Evolutionary conservation across 306 rosid genomes (phyloP).

Genomic region (Medicago arabica): DNA sequence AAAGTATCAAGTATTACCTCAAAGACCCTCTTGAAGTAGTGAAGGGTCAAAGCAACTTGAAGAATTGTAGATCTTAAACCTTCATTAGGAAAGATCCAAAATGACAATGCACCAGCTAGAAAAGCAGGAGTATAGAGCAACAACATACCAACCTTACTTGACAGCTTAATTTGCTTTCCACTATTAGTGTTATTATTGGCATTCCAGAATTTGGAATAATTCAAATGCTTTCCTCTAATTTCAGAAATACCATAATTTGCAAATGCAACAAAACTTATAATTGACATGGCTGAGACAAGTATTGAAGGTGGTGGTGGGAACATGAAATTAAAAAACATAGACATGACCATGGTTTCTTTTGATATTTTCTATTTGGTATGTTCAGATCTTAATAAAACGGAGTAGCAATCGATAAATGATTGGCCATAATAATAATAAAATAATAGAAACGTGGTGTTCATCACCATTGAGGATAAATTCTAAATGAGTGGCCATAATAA

Average conservation of each 20-base stretch:
- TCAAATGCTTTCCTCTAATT: constrained; percentile 61
- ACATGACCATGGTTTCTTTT: constrained; percentile 25
- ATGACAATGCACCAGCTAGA: constrained; percentile 54
- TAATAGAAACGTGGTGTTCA: too few species aligned
- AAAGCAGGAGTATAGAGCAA: constrained; percentile 67
- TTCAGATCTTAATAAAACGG: not conserved
- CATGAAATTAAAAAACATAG: constrained; percentile 17
- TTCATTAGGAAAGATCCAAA: constrained; percentile 48
- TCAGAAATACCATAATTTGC: constrained; percentile 52
- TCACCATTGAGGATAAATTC: too few species aligned
- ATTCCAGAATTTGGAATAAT: constrained; percentile 73
- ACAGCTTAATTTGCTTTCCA: constrained; percentile 36
- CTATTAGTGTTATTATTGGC: not conserved
- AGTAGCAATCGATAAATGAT: not conserved
- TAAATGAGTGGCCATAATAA: too few species aligned
- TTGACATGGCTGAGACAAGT: constrained; percentile 55
- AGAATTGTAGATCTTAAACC: constrained; percentile 51
- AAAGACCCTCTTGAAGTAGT: constrained; percentile 72
- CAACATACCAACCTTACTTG: constrained; percentile 69
- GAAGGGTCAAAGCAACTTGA: constrained; percentile 61
- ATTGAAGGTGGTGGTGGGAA: constrained; percentile 63
- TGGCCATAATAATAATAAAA: too few species aligned
- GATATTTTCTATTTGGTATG: not conserved
- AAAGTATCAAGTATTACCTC: constrained; percentile 53
- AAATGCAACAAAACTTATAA: constrained; percentile 36